A percentile compares a stretch with the other conserved stretches of the same genome.
phyloP scores from a whole-genome alignment of 2,329 filamentous ascomycete genomes.

The Aspergillus quadrilineatus region DNA sequence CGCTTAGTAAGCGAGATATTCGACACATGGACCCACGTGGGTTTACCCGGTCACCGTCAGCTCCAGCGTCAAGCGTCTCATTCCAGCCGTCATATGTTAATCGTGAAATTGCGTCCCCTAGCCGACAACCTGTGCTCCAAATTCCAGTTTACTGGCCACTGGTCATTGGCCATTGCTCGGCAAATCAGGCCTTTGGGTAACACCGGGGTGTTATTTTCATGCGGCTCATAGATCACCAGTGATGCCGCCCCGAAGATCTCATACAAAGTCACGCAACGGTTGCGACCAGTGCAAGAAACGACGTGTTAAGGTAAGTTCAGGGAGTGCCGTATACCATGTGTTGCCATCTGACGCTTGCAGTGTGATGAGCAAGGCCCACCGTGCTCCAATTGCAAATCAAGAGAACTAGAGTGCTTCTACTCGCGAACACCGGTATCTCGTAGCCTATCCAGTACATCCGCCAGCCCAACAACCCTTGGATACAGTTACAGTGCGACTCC shows the following conservation, averaged over 20 bases:
- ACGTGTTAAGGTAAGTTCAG: slow-evolving; percentile 39
- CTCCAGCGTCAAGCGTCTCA: no score
- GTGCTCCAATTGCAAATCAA: slow-evolving; percentile 39
- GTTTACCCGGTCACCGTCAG: no score
- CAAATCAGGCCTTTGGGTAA: no score
- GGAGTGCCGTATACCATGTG: neutral
- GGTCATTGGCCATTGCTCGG: no score
- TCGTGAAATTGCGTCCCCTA: no score
- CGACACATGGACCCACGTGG: no score
- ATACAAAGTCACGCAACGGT: slow-evolving; percentile 45
- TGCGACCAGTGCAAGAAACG: slow-evolving; percentile 44
- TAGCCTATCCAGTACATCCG: slow-evolving; percentile 6
- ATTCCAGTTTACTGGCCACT: no score
- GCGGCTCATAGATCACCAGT: neutral
- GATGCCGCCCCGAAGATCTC: slow-evolving; percentile 41
- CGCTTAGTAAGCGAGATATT: no score
- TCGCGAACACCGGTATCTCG: slow-evolving; percentile 23
- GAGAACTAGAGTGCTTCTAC: slow-evolving; percentile 36
- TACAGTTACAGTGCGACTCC: neutral
- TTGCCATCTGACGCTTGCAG: slow-evolving; percentile 22
- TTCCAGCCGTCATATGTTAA: no score
- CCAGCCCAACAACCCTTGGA: slow-evolving; percentile 8
- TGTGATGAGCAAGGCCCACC: slow-evolving; percentile 43
- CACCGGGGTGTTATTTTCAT: neutral
- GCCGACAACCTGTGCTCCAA: no score